Conservation (phyloP, 768 basidiomycete genomes). For the Xerocomellus chrysenteron region DNA sequence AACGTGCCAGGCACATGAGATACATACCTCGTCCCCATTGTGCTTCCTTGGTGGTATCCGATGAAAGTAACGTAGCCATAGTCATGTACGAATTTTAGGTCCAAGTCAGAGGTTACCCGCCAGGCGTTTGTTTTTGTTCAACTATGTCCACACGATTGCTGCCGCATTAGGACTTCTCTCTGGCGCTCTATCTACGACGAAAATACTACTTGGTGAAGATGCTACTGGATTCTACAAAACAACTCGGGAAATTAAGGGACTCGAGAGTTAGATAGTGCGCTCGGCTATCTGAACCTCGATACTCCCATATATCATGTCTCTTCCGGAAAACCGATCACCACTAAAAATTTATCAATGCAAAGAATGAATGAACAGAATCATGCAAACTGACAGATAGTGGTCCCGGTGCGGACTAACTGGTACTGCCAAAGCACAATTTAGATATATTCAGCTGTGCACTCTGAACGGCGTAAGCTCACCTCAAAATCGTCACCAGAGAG, state of each 20-base stretch:
- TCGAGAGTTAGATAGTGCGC: not conserved
- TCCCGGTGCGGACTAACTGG: conserved; percentile 30
- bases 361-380: not conserved
- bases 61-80: conserved; percentile 30
- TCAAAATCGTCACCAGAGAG: conserved; percentile 41
- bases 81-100: conserved; percentile 29
- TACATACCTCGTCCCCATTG: conserved; percentile 46
- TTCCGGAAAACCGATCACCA: conserved; percentile 28
- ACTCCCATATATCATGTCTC: conserved; percentile 4
- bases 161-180: conserved; percentile 25
- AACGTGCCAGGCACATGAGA: conserved; percentile 8
- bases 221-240: conserved; percentile 2
- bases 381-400: conserved; percentile 30
- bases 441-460: not conserved
- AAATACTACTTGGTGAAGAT: not conserved
- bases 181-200: conserved; percentile 32
- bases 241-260: not conserved
- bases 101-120: conserved; percentile 12
- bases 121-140: conserved; percentile 19
- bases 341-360: conserved; percentile 16
- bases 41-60: conserved; percentile 28
- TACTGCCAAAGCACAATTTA: conserved; percentile 18
- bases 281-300: not conserved
- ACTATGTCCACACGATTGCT: conserved; percentile 23
- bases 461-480: conserved; percentile 29